Evolutionary conservation across 352 stramenopile genomes (phyloP).

Genomic region (Aphanomyces cochlioides): DNA sequence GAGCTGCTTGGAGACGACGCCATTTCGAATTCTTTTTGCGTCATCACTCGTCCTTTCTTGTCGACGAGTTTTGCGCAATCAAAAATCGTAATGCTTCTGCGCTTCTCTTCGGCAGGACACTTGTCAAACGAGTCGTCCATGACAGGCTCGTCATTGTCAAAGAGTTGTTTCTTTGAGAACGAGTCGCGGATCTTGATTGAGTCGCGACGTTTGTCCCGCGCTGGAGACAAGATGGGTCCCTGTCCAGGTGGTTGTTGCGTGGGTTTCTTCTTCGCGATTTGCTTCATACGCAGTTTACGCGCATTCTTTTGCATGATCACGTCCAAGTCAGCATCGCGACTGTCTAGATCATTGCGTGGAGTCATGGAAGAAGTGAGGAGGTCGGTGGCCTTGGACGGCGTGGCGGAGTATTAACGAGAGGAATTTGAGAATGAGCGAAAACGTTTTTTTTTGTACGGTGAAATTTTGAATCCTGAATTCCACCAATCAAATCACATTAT

Average conservation of each 20-base stretch:
- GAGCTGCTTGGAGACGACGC: conserved; percentile 52
- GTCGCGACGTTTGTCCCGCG: conserved; percentile 5
- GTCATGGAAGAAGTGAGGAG: conserved; percentile 1
- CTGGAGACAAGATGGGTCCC: conserved; percentile 1
- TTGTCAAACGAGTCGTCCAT: neutral
- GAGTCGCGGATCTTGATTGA: neutral
- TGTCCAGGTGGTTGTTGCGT: conserved; percentile 6
- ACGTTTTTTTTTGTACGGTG: conserved; percentile 12
- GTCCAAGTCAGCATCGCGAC: conserved; percentile 22
- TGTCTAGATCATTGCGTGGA: conserved; percentile 22
- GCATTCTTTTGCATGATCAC: conserved; percentile 31
- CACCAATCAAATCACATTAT: conserved; percentile 16
- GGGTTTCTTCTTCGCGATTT: conserved; percentile 25
- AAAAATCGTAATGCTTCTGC: conserved; percentile 61
- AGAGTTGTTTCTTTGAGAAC: conserved; percentile 26
- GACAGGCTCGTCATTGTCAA: neutral
- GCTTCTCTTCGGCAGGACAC: conserved; percentile 24
- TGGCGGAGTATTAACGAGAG: neutral
- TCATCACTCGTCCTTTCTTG: conserved; percentile 62
- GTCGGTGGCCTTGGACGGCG: neutral
- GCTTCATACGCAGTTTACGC: conserved; percentile 30
- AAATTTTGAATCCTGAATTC: conserved; percentile 15
- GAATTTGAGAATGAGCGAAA: conserved; percentile 25
- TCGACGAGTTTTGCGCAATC: conserved; percentile 77
- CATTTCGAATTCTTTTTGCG: conserved; percentile 66